Evolutionary conservation across 768 basidiomycete genomes (phyloP), one percentile per base, ranked within the genome.

Genomic region (Suillus clintonianus): DNA sequence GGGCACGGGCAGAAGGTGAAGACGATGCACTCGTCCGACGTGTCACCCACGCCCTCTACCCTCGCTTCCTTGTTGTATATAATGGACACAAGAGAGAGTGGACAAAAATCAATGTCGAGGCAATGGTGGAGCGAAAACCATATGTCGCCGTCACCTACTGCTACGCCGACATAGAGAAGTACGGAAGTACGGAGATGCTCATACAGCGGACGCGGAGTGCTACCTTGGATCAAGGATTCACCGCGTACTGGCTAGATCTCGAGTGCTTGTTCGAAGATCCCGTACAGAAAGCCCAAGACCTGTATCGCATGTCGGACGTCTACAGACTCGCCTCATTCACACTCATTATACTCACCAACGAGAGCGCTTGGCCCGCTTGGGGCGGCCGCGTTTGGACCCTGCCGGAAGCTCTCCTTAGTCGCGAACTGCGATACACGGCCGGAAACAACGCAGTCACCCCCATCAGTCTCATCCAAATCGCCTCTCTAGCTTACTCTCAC

Each of bases 311-410:
- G 70, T 63, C 70, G 5, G 70, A 71, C 14, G 60, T 72, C 8
- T 71, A 72, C 24, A 65, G 62, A 14, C 27, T 59, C 1, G 70
- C 70, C 22, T 60, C 66, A 51, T 74, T 72, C 60, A 71, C 72
- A 4, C 65, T 71, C 9, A 70, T 74, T 47, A 45, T 72, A 50
- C 61, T 74, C 37, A 54, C 57, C n/a, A 39, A 68, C 6, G 43
- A 64, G 9, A 22, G 17, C 2, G 60, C 63, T 36, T 74, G 71
- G 71, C 13, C 37, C 8, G 14, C 14, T 11, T 71, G 71, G 11
- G 72, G 70, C 8, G 32, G 71, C 34, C 68, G 72, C 47, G 62
- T 74, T 14, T 70, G 71, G 71, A 74, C 67, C 1, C 67, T 74
- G 7, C 71, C 71, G 0, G 64, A 69, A 19, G 70, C 59, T 4